Evolutionary conservation across 108 stramenopile genomes (phyloP), one percentile per base, ranked within the genome.

Genomic region (Cyclotella sp.): DNA sequence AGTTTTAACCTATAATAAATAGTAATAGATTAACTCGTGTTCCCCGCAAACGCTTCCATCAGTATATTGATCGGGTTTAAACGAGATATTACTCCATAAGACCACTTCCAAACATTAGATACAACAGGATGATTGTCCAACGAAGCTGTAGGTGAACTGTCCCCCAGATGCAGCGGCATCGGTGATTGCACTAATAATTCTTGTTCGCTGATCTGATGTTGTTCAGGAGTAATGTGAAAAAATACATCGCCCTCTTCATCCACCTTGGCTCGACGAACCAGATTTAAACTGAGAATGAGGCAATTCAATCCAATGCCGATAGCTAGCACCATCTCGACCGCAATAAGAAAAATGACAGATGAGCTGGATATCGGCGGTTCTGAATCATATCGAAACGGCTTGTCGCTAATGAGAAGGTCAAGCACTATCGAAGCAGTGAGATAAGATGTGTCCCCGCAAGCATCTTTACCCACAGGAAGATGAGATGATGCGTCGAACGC

Each of bases 341-440:
- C 81, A 55, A 88, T 78, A 28, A 88, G 66, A 40, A 82, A 41
- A 14, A 85, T 86, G 21, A 86, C 85, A 22, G 80, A 81, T 11
- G 78, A 79, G 27, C 52, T 65, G 16, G 85, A 86, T 27, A 85
- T 85, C 45, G 88, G 88, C 55, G 88, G 88, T 42, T 70, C 68
- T 1, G 70, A 52, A 41, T 73, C 69, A 66, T 82, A 87, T 13
- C 29, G 28, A 63, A 80, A 81, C 14, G 68, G 53, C 58, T 70
- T 76, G 27, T 84, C 84, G 21, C 76, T 71, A 21, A 76, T 11
- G 0, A 79, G 63, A 0, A 86, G 52, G 49, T 88, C 77, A 39
- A 82, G 63, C 3, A 82, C 73, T 10, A 88, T 75, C 3, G 88
- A 84, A 41, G 88, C 88, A 12, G 88, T 86, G 18, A 70, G 63